phyloP scores from a whole-genome alignment of 148 eudicot species.

The Arctostaphylos glauca region DNA sequence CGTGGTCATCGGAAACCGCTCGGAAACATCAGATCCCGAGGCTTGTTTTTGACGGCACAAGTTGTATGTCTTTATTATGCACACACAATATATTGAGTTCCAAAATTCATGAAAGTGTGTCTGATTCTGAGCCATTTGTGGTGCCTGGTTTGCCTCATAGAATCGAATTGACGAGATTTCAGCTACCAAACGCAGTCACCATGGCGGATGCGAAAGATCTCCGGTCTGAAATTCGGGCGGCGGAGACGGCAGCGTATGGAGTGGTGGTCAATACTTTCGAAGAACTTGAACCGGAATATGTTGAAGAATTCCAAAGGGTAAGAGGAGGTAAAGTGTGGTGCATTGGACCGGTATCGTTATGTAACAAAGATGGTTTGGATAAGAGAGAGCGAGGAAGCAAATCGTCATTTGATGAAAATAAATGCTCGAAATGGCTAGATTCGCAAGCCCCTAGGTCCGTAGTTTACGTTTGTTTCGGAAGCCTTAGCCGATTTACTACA shows the following conservation, averaged over 20 bases:
- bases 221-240: constrained; percentile 22
- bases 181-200: constrained; percentile 16
- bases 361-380: constrained; percentile 28
- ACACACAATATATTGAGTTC: constrained; percentile 3
- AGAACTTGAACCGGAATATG: constrained; percentile 46
- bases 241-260: constrained; percentile 33
- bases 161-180: constrained; percentile 31
- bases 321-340: constrained; percentile 34
- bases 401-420: constrained; percentile 24
- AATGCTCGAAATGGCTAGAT: constrained; percentile 45
- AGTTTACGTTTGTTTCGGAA: constrained; percentile 48
- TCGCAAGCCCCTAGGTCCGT: constrained; percentile 32
- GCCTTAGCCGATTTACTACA: constrained; percentile 30
- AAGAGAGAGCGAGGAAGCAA: constrained; percentile 33
- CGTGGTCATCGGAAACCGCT: constrained; percentile 49
- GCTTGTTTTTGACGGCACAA: constrained; percentile 31
- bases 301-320: constrained; percentile 32
- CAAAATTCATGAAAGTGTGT: constrained; percentile 24
- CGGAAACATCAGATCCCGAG: constrained; percentile 39
- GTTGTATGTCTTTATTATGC: too few relatives aligned
- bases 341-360: constrained; percentile 44
- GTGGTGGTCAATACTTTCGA: constrained; percentile 45
- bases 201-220: too few relatives aligned
- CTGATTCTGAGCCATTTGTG: constrained; percentile 34
- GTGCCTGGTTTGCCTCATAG: constrained; percentile 48